A percentile compares a stretch with the other conserved stretches of the same genome.
phyloP scores from a whole-genome alignment of 2,329 filamentous ascomycete species.

The Calonectria pseudoreteaudii region DNA sequence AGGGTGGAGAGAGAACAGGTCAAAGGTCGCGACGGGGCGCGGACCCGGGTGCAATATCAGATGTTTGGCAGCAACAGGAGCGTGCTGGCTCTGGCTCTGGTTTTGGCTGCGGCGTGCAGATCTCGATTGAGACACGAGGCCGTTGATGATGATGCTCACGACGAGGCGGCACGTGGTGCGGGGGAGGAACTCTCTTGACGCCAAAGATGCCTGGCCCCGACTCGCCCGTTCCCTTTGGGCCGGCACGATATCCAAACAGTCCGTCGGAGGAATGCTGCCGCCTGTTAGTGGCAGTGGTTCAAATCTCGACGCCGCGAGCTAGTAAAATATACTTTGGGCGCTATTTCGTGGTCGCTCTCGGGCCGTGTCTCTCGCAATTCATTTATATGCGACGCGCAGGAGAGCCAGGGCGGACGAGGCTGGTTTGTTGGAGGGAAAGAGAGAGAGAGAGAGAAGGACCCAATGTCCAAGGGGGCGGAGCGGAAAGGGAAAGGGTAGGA shows the following conservation, averaged over 20 bases:
- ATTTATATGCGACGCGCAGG: not conserved
- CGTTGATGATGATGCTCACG: not conserved
- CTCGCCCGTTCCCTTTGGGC: conserved; percentile 9
- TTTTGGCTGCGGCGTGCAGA: not conserved
- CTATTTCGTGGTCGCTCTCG: not conserved
- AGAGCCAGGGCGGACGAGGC: not conserved
- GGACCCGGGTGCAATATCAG: not conserved
- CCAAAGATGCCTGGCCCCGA: not conserved
- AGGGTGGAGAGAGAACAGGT: not conserved
- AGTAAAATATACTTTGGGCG: not conserved
- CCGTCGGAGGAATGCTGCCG: conserved; percentile 2
- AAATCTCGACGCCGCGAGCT: not conserved
- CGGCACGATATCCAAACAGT: conserved; percentile 5
- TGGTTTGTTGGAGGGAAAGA: not conserved
- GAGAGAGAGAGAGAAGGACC: not conserved
- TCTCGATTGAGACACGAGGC: conserved; percentile 1
- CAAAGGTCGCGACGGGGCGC: not conserved
- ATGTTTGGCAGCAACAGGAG: not conserved
- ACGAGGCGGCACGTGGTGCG: conserved; percentile 13
- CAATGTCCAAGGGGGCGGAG: not conserved
- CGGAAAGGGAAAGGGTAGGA: not conserved
- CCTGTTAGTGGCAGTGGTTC: not conserved
- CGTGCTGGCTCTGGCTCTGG: not conserved
- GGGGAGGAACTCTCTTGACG: not conserved
- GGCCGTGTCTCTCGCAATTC: not conserved